Conservation (phyloP, 2,329 filamentous ascomycete species). For the Boeremia lycopersici region DNA sequence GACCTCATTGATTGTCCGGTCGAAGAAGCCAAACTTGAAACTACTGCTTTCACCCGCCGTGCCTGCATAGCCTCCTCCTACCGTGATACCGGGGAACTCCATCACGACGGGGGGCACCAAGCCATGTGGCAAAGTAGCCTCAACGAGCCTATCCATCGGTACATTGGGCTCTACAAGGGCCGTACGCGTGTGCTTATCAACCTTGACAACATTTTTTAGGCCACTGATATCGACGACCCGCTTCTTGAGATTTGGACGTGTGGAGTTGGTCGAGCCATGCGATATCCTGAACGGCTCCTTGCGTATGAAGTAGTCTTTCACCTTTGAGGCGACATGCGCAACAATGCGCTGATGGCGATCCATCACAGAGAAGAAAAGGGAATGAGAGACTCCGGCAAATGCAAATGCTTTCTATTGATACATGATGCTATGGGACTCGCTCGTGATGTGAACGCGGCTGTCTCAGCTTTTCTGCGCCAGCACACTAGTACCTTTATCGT, state of each 20-base stretch:
- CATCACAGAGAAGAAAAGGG: constrained; percentile 29
- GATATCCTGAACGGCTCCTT: constrained; percentile 72
- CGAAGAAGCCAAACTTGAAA: constrained; percentile 72
- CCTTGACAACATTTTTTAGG: constrained; percentile 65
- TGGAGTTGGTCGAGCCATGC: constrained; percentile 79
- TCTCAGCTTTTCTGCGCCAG: constrained; percentile 18
- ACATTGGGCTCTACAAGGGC: constrained; percentile 75
- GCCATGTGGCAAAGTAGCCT: constrained; percentile 60
- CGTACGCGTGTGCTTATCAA: constrained; percentile 61
- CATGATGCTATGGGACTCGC: constrained; percentile 22
- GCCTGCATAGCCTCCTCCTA: constrained; percentile 70
- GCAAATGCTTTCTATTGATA: constrained; percentile 22
- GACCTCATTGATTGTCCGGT: constrained; percentile 64
- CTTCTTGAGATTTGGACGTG: constrained; percentile 58
- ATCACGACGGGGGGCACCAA: constrained; percentile 71
- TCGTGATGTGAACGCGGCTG: background rate
- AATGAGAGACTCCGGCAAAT: constrained; percentile 14
- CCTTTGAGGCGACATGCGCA: constrained; percentile 52
- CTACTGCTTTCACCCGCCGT: constrained; percentile 72
- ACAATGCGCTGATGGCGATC: constrained; percentile 53
- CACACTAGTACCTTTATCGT: constrained; percentile 10
- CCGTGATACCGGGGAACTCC: constrained; percentile 76
- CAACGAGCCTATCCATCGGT: constrained; percentile 68
- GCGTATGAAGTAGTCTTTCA: constrained; percentile 57
- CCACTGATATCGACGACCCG: constrained; percentile 68